Conservation (phyloP, 441 rosid species). For the Brassica hybrid region DNA sequence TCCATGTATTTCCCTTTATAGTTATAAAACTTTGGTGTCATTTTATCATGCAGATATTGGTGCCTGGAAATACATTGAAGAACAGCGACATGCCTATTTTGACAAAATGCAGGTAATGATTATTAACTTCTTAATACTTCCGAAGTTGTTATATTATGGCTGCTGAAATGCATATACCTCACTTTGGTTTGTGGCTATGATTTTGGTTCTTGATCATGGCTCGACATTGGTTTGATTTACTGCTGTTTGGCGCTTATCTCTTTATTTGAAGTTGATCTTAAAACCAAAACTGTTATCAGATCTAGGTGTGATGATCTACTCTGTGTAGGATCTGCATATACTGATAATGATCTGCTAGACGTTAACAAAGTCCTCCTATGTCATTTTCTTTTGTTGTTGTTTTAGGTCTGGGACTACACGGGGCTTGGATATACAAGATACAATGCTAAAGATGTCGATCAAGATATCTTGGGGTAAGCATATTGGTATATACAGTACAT, state of each 20-base stretch:
- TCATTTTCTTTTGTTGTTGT: background rate
- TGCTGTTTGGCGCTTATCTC: background rate
- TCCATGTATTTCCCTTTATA: background rate
- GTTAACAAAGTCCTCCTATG: background rate
- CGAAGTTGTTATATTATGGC: background rate
- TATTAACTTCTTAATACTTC: slow-evolving; percentile 7
- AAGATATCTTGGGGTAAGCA: slow-evolving; percentile 80
- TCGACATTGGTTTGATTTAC: background rate
- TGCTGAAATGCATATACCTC: slow-evolving; percentile 2
- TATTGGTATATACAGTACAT: slow-evolving; percentile 3
- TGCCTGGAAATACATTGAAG: slow-evolving; percentile 86
- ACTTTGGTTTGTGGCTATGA: background rate
- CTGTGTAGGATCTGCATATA: slow-evolving; percentile 6
- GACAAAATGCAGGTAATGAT: slow-evolving; percentile 87
- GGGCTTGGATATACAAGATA: slow-evolving; percentile 89
- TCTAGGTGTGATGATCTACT: background rate
- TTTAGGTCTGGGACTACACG: slow-evolving; percentile 96
- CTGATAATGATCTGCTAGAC: slow-evolving; percentile 7
- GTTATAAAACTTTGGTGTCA: background rate
- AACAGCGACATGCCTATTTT: slow-evolving; percentile 88
- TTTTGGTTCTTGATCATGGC: slow-evolving; percentile 13
- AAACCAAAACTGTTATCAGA: slow-evolving; percentile 14
- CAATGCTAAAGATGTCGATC: slow-evolving; percentile 75
- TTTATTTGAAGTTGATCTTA: background rate
- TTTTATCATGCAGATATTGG: slow-evolving; percentile 65